Conservation (phyloP, 2,329 filamentous ascomycete species). For the Hypomyces perniciosus region DNA sequence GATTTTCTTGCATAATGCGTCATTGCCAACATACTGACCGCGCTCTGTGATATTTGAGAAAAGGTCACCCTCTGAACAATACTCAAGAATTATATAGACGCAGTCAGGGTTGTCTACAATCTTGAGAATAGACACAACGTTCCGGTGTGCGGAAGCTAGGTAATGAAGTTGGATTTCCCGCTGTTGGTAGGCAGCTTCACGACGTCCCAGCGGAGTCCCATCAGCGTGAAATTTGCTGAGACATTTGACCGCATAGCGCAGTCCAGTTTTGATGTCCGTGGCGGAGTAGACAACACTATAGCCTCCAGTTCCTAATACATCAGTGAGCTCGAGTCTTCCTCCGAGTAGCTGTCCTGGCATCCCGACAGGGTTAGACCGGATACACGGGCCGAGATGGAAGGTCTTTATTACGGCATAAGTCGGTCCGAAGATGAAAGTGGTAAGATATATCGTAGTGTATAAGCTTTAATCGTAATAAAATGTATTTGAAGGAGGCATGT, state of each 20-base stretch:
- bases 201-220: slow-evolving; percentile 66
- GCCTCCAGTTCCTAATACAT: slow-evolving; percentile 84
- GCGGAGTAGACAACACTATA: slow-evolving; percentile 96
- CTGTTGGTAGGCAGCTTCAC: slow-evolving; percentile 85
- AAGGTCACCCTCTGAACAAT: slow-evolving; percentile 91
- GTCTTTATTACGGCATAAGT: too few relatives aligned
- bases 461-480: too few relatives aligned
- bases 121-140: slow-evolving; percentile 89
- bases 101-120: slow-evolving; percentile 89
- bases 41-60: slow-evolving; percentile 97
- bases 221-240: slow-evolving; percentile 81
- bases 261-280: slow-evolving; percentile 72
- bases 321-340: slow-evolving; percentile 73
- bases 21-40: slow-evolving; percentile 88
- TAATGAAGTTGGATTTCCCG: slow-evolving; percentile 91
- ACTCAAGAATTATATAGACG: slow-evolving; percentile 94
- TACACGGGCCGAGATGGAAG: slow-evolving; percentile 9
- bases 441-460: too few relatives aligned
- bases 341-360: slow-evolving; percentile 79
- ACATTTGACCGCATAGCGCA: slow-evolving; percentile 91
- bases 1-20: slow-evolving; percentile 75
- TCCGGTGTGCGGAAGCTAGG: slow-evolving; percentile 78
- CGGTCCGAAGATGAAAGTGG: too few relatives aligned
- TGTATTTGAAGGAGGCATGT: too few relatives aligned
- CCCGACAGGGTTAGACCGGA: slow-evolving; percentile 68